These are phyloP conservation scores for Linnemannia hyalina DNA, from an alignment of 192 early-diverging fungal species.

Conservation along the genomic window DNA sequence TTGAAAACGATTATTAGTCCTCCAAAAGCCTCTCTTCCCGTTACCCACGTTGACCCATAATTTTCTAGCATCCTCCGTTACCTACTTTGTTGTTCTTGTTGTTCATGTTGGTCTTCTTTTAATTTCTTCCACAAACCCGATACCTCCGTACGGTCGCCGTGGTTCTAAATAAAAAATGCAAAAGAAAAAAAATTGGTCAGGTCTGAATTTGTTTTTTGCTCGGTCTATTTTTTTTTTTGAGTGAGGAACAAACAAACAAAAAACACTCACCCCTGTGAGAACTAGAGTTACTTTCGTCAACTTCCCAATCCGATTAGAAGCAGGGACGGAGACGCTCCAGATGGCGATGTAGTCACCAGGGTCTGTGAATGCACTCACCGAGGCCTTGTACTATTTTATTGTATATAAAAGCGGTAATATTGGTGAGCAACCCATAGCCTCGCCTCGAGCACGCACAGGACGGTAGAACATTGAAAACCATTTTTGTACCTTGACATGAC, in stretches of 20 bases:
- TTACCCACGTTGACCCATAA: too few relatives aligned
- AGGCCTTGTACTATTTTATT: conserved; percentile 4
- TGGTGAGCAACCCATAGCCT: neutral
- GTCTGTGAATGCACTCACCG: neutral
- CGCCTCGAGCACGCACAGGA: neutral
- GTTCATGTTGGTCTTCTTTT: too few relatives aligned
- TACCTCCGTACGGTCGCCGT: too few relatives aligned
- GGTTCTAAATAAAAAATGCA: too few relatives aligned
- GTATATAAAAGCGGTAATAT: neutral
- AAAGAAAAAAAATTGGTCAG: too few relatives aligned
- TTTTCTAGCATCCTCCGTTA: too few relatives aligned
- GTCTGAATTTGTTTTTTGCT: too few relatives aligned
- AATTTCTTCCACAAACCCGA: too few relatives aligned
- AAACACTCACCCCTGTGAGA: neutral
- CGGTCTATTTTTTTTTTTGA: too few relatives aligned
- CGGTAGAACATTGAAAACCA: neutral
- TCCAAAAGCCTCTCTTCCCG: too few relatives aligned
- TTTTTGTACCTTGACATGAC: neutral
- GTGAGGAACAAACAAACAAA: neutral
- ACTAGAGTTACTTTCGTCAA: neutral
- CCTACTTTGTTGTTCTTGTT: too few relatives aligned
- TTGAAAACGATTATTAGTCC: too few relatives aligned
- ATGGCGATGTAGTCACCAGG: neutral
- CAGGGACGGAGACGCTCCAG: conserved; percentile 4
- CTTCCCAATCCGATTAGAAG: neutral